Percentiles rank a stretch among this genome's conserved stretches.
Evolutionary conservation across 768 basidiomycete species (phyloP).

Genomic region (Podaxis mareebaensis): DNA sequence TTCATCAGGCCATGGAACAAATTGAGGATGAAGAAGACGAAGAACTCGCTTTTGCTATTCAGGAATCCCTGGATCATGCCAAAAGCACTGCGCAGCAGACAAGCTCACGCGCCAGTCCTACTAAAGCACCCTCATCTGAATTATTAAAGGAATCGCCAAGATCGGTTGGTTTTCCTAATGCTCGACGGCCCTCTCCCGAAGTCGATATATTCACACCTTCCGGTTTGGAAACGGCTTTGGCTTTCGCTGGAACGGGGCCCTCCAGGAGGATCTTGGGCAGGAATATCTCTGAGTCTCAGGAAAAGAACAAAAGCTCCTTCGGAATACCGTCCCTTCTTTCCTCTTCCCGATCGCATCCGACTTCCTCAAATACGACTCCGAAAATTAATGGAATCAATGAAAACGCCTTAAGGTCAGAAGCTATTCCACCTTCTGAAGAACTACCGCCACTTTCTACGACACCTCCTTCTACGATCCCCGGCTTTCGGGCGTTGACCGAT

Average conservation of each 20-base stretch:
- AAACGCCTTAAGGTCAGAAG: not conserved
- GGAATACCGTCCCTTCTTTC: slow-evolving; percentile 31
- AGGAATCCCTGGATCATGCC: slow-evolving; percentile 54
- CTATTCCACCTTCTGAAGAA: not conserved
- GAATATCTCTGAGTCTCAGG: slow-evolving; percentile 3
- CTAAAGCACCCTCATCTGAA: not conserved
- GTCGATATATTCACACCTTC: slow-evolving; percentile 39
- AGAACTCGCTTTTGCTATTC: slow-evolving; percentile 58
- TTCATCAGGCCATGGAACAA: slow-evolving; percentile 22
- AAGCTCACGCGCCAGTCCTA: not conserved
- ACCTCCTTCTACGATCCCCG: not conserved
- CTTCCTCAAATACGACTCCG: not conserved
- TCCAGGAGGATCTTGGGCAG: slow-evolving; percentile 18
- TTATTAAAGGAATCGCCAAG: slow-evolving; percentile 4
- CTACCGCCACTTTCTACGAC: not conserved
- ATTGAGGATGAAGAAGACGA: slow-evolving; percentile 53
- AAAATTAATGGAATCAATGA: not conserved
- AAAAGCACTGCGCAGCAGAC: not conserved
- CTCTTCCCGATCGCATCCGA: slow-evolving; percentile 12
- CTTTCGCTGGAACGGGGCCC: slow-evolving; percentile 62
- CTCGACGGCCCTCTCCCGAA: slow-evolving; percentile 19
- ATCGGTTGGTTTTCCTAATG: slow-evolving; percentile 14
- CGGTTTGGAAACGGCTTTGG: slow-evolving; percentile 65
- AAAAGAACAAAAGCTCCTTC: slow-evolving; percentile 21
- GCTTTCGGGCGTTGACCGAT: slow-evolving; percentile 7